A percentile compares a stretch with the other conserved stretches of the same genome.
phyloP scores from a whole-genome alignment of 371 early-diverging fungal genomes.

The Neoconidiobolus thromboides region DNA sequence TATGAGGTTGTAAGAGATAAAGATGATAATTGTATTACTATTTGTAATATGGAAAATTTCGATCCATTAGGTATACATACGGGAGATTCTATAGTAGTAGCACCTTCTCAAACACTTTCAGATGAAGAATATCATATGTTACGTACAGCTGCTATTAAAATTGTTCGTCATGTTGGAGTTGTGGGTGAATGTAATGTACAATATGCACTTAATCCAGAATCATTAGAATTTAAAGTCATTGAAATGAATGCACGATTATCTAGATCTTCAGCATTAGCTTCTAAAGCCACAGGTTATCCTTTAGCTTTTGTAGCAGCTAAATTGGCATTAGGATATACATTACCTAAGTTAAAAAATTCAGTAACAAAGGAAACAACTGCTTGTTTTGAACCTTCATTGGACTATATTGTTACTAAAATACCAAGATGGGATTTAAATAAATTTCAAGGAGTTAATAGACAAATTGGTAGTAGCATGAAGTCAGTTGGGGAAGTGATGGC shows the following conservation, averaged over 20 bases:
- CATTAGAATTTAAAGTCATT: slow-evolving; percentile 84
- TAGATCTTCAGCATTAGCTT: slow-evolving; percentile 73
- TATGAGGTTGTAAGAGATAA: slow-evolving; percentile 91
- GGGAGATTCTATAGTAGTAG: slow-evolving; percentile 93
- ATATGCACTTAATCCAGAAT: slow-evolving; percentile 85
- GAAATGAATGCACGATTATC: slow-evolving; percentile 94
- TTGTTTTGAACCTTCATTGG: slow-evolving; percentile 87
- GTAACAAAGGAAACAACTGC: slow-evolving; percentile 89
- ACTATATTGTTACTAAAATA: slow-evolving; percentile 87
- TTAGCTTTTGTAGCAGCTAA: slow-evolving; percentile 96
- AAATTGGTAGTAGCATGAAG: slow-evolving; percentile 82
- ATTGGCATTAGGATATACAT: slow-evolving; percentile 74
- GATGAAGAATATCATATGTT: slow-evolving; percentile 95
- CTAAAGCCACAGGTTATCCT: slow-evolving; percentile 95
- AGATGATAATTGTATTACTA: slow-evolving; percentile 85
- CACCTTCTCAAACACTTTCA: slow-evolving; percentile 82
- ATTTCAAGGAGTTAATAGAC: slow-evolving; percentile 74
- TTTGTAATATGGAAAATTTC: slow-evolving; percentile 98
- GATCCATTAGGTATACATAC: slow-evolving; percentile 95
- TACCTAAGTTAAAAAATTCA: slow-evolving; percentile 71
- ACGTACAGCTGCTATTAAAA: slow-evolving; percentile 41
- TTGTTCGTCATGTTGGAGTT: slow-evolving; percentile 74
- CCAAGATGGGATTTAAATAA: slow-evolving; percentile 94
- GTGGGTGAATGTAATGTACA: slow-evolving; percentile 96
- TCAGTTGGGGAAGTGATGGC: slow-evolving; percentile 94